Evolutionary conservation across 2,329 filamentous ascomycete genomes (phyloP).

Genomic region (Teratosphaeria gauchensis): DNA sequence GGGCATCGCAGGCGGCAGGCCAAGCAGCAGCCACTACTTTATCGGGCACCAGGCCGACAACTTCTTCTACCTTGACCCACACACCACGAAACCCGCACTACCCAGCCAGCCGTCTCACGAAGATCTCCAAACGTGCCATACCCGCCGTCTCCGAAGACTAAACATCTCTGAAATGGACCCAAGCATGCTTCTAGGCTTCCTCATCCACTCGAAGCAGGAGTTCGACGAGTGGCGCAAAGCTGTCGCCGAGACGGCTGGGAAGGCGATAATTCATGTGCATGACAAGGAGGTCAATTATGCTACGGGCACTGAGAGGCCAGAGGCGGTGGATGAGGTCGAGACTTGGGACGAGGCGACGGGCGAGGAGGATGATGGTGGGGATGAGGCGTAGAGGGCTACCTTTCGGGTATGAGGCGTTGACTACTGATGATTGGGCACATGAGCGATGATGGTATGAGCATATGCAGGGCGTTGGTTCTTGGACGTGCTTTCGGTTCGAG

Average conservation of each 20-base stretch:
- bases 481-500: background rate
- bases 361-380: conserved; percentile 16
- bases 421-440: background rate
- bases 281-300: conserved; percentile 52
- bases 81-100: conserved; percentile 69
- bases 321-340: conserved; percentile 82
- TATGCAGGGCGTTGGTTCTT: background rate
- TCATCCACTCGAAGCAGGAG: conserved; percentile 73
- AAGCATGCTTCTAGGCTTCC: conserved; percentile 91
- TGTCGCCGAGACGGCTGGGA: conserved; percentile 44
- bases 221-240: conserved; percentile 71
- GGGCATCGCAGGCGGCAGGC: conserved; percentile 88
- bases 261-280: conserved; percentile 76
- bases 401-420: background rate
- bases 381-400: background rate
- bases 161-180: conserved; percentile 92
- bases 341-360: conserved; percentile 61
- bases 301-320: conserved; percentile 51
- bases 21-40: conserved; percentile 78
- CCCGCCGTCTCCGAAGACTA: conserved; percentile 68
- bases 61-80: conserved; percentile 93
- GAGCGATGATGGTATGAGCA: background rate
- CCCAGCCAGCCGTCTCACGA: conserved; percentile 50
- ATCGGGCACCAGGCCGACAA: conserved; percentile 62
- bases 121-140: conserved; percentile 79